Percentiles rank a stretch among this genome's conserved stretches.
Conservation (phyloP, 2,329 filamentous ascomycete species). For the Colletotrichum neosansevieriae region DNA sequence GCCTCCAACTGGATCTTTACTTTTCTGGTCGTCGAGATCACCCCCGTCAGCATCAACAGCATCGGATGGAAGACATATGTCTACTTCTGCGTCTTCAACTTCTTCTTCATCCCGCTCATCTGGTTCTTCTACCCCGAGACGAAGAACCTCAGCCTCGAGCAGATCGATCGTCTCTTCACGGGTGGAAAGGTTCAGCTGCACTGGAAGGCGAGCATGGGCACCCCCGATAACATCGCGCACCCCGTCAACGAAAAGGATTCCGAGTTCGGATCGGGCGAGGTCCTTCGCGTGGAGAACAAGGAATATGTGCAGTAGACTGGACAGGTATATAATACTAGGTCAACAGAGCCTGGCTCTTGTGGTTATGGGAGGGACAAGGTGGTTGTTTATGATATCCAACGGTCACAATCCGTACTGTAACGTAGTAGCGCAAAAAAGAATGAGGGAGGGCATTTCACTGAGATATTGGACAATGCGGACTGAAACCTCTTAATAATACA, state of each 20-base stretch:
- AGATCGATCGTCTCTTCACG: conserved; percentile 58
- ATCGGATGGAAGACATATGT: conserved; percentile 55
- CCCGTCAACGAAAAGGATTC: conserved; percentile 28
- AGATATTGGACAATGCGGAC: not conserved
- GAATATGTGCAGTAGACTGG: not conserved
- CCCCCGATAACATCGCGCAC: conserved; percentile 44
- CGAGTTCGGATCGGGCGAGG: conserved; percentile 30
- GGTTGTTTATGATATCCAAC: conserved; percentile 21
- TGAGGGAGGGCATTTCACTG: not conserved
- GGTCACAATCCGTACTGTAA: conserved; percentile 4
- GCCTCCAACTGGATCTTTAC: conserved; percentile 53
- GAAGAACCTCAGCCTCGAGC: conserved; percentile 60
- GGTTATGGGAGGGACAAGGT: not conserved
- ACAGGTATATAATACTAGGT: no score
- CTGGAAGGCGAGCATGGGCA: conserved; percentile 50
- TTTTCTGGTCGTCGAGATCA: conserved; percentile 54
- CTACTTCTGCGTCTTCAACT: conserved; percentile 54
- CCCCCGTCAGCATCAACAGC: conserved; percentile 51
- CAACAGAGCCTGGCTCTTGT: not conserved
- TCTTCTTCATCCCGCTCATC: conserved; percentile 55
- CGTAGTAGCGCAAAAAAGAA: not conserved
- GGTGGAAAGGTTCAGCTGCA: conserved; percentile 48
- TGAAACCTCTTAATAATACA: conserved; percentile 9
- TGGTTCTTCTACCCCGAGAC: conserved; percentile 65
- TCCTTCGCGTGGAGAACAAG: conserved; percentile 38